Evolutionary conservation across 108 stramenopile genomes (phyloP).

Genomic region (Pseudonitzschia multiseries): DNA sequence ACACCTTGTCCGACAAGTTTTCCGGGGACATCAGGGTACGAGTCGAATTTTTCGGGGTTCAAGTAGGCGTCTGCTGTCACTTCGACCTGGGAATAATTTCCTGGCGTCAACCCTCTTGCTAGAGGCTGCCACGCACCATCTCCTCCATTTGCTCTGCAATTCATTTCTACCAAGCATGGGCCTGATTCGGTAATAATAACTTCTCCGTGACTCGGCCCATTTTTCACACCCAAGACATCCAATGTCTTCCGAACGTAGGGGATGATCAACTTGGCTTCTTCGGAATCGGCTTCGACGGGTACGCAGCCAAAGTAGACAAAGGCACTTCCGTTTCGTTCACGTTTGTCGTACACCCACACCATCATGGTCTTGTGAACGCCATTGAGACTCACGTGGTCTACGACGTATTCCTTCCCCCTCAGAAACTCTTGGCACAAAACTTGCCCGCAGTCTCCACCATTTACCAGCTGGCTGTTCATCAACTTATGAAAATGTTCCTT

Average conservation of each 20-base stretch:
- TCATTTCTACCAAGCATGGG: conserved; percentile 89
- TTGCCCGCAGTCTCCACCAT: conserved; percentile 41
- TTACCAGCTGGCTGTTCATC: conserved; percentile 49
- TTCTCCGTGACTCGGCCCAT: conserved; percentile 72
- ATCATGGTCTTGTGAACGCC: conserved; percentile 81
- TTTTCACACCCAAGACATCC: conserved; percentile 67
- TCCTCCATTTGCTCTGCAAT: conserved; percentile 87
- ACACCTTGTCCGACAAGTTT: conserved; percentile 34
- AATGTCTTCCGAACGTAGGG: conserved; percentile 71
- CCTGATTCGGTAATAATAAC: conserved; percentile 75
- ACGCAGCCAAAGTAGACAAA: conserved; percentile 83
- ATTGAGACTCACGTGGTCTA: conserved; percentile 72
- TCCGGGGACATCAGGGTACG: conserved; percentile 41
- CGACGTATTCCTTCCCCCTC: conserved; percentile 65
- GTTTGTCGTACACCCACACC: conserved; percentile 95
- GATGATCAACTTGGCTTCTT: conserved; percentile 74
- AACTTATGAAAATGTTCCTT: conserved; percentile 54
- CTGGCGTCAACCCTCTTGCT: conserved; percentile 46
- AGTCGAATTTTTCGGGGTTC: conserved; percentile 49
- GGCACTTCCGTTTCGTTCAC: conserved; percentile 76
- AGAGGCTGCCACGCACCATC: conserved; percentile 85
- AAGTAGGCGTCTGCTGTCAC: conserved; percentile 72
- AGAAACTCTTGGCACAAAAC: conserved; percentile 61
- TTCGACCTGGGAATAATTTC: conserved; percentile 67
- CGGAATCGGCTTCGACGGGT: conserved; percentile 61